A percentile compares a stretch with the other conserved stretches of the same genome.
phyloP scores from a whole-genome alignment of 108 stramenopile species.

The Nitzschia putrida region DNA sequence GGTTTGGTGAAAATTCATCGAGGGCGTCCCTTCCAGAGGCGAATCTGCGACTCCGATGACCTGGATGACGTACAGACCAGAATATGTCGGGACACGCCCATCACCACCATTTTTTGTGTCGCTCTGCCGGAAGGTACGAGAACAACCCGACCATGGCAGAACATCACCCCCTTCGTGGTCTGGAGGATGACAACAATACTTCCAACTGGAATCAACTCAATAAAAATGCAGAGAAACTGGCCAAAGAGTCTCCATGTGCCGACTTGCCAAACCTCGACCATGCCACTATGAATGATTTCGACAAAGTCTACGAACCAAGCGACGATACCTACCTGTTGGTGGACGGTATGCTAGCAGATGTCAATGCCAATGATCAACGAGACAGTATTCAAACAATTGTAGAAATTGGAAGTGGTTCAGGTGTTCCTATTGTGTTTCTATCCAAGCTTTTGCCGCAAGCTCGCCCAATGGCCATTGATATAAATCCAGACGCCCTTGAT shows the following conservation, averaged over 20 bases:
- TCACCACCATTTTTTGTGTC: too few relatives aligned
- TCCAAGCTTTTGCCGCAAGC: conserved; percentile 40
- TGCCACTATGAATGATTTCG: conserved; percentile 66
- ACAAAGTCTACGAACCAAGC: conserved; percentile 85
- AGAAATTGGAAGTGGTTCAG: conserved; percentile 88
- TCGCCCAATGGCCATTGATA: conserved; percentile 60
- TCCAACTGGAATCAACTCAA: conserved; percentile 53
- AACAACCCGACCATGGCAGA: conserved; percentile 35
- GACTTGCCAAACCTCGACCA: conserved; percentile 75
- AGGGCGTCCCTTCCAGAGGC: too few relatives aligned
- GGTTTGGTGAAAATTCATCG: too few relatives aligned
- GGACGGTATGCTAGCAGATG: conserved; percentile 73
- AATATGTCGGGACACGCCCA: too few relatives aligned
- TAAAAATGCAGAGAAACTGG: conserved; percentile 54
- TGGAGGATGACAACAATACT: conserved; percentile 1
- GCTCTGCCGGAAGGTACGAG: too few relatives aligned
- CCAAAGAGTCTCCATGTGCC: conserved; percentile 47
- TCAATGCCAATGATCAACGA: conserved; percentile 10
- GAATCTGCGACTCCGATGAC: too few relatives aligned
- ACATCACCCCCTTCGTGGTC: conserved; percentile 40
- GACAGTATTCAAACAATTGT: conserved; percentile 2
- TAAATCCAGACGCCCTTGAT: conserved; percentile 73
- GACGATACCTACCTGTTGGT: conserved; percentile 88
- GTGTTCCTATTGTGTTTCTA: conserved; percentile 67
- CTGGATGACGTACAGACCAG: too few relatives aligned